These are phyloP conservation scores for Thalia dealbata DNA, from an alignment of 176 grass and related monocot species.

Conservation along the genomic window DNA sequence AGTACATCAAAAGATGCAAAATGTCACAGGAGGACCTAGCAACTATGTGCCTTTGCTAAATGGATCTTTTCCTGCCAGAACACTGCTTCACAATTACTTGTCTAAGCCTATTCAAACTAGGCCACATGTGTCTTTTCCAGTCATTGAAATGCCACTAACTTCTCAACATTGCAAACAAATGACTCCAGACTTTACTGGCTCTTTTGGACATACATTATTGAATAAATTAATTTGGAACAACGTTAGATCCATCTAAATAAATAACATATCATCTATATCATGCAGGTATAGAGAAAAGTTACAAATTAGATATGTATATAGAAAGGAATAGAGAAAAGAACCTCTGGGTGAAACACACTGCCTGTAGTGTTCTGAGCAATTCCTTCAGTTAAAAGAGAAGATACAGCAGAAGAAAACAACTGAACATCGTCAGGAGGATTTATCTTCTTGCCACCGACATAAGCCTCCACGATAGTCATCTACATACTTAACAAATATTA, in stretches of 20 bases:
- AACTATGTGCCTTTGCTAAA: no score
- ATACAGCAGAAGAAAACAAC: conserved; percentile 36
- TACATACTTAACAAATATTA: conserved; percentile 21
- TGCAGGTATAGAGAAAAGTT: neutral
- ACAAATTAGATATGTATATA: neutral
- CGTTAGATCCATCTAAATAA: neutral
- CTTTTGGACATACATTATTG: neutral
- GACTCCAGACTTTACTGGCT: no score
- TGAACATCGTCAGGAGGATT: conserved; percentile 43
- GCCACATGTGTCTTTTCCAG: neutral
- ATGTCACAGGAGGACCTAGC: neutral
- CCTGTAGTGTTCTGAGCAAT: conserved; percentile 91
- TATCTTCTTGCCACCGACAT: conserved; percentile 69
- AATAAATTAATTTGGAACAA: neutral
- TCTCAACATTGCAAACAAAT: no score
- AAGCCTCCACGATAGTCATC: conserved; percentile 78
- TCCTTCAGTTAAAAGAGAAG: conserved; percentile 59
- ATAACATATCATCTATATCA: neutral
- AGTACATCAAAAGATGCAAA: no score
- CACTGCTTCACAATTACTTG: no score
- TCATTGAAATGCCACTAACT: no score
- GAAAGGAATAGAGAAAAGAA: conserved; percentile 11
- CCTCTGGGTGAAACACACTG: conserved; percentile 74
- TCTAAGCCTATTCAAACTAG: neutral
- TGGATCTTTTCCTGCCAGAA: no score